Percentiles rank a stretch among this genome's conserved stretches.
phyloP scores from a whole-genome alignment of 306 rosid species.

The Inga leiocalycina region DNA sequence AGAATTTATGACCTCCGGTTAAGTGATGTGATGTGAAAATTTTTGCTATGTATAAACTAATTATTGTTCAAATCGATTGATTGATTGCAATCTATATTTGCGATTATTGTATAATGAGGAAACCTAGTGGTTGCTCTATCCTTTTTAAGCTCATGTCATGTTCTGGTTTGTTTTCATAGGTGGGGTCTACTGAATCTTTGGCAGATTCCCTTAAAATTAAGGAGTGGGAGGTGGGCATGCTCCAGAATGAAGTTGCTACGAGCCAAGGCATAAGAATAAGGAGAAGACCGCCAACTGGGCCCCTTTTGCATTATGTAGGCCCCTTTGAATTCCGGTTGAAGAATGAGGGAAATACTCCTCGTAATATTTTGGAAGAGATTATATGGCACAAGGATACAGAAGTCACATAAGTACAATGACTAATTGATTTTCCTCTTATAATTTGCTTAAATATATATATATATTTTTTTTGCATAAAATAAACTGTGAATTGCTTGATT shows the following conservation, averaged over 20 bases:
- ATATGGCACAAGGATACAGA: slow-evolving; percentile 86
- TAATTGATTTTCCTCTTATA: slow-evolving; percentile 23
- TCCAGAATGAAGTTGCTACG: slow-evolving; percentile 84
- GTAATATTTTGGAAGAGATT: slow-evolving; percentile 92
- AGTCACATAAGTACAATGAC: slow-evolving; percentile 58
- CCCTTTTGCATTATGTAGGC: slow-evolving; percentile 91
- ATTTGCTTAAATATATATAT: not conserved
- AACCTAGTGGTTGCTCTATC: not conserved
- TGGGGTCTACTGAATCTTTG: slow-evolving; percentile 28
- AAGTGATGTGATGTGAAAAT: not conserved
- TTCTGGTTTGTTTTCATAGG: slow-evolving; percentile 41
- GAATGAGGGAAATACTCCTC: slow-evolving; percentile 89
- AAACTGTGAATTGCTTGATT: slow-evolving; percentile 26
- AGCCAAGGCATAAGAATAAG: slow-evolving; percentile 88
- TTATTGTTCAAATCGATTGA: too few relatives aligned
- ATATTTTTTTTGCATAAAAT: not conserved
- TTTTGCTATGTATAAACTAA: not conserved
- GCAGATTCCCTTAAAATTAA: slow-evolving; percentile 62
- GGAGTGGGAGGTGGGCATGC: slow-evolving; percentile 96
- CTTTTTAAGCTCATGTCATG: slow-evolving; percentile 17
- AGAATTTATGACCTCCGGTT: slow-evolving; percentile 1
- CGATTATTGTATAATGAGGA: not conserved
- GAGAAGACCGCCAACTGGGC: slow-evolving; percentile 83
- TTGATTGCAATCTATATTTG: not conserved
- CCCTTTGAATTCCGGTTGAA: slow-evolving; percentile 88